Evolutionary conservation across 345 rosid genomes (phyloP).

Genomic region (Jatropha curcas): DNA sequence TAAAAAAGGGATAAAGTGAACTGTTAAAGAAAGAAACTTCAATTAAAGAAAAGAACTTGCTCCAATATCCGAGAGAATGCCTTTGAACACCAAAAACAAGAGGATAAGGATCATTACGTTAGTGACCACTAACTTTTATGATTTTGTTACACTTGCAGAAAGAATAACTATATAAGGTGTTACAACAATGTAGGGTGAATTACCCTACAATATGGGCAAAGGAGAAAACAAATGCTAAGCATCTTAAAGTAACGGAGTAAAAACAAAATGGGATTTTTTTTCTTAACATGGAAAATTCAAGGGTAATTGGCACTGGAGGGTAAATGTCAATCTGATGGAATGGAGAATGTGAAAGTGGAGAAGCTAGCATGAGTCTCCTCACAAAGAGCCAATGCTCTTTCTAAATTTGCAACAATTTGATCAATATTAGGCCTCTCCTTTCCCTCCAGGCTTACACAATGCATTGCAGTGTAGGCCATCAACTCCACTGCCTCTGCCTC

Average conservation of each 20-base stretch:
- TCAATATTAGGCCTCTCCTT: slow-evolving; percentile 50
- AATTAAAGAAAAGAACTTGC: not conserved
- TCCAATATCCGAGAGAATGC: not conserved
- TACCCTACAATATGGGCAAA: too few species aligned
- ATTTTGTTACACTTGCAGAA: not conserved
- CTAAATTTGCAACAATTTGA: slow-evolving; percentile 54
- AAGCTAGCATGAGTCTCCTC: slow-evolving; percentile 29
- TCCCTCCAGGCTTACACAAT: slow-evolving; percentile 56
- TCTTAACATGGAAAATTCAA: slow-evolving; percentile 3
- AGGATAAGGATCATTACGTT: slow-evolving; percentile 11
- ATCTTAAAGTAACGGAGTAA: not conserved
- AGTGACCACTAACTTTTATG: not conserved
- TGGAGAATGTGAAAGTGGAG: slow-evolving; percentile 29
- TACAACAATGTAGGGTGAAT: not conserved
- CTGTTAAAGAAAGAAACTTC: slow-evolving; percentile 9
- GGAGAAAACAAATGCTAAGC: not conserved
- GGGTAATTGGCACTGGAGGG: too few species aligned
- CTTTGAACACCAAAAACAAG: not conserved
- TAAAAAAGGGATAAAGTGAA: not conserved
- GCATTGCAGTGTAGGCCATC: slow-evolving; percentile 44
- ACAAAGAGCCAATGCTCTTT: slow-evolving; percentile 45
- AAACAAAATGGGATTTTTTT: not conserved
- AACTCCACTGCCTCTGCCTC: slow-evolving; percentile 52
- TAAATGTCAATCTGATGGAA: slow-evolving; percentile 41
- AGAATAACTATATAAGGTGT: not conserved